Percentiles rank a stretch among this genome's conserved stretches.
Evolutionary conservation across 495 filamentous ascomycete genomes (phyloP).

Genomic region (Xylaria flabelliformis): DNA sequence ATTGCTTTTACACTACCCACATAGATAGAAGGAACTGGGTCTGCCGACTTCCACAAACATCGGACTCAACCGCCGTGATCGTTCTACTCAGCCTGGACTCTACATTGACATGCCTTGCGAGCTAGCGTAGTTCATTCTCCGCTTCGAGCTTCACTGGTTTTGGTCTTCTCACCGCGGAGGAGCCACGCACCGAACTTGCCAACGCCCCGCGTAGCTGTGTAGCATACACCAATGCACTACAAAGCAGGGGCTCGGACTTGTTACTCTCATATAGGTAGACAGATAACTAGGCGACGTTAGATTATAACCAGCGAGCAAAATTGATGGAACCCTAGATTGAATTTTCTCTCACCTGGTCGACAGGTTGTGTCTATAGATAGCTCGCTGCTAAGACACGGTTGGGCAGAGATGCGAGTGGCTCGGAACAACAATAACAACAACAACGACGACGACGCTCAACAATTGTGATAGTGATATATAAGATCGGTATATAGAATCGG

Average conservation of each 20-base stretch:
- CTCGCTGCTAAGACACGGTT: neutral
- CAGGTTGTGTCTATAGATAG: neutral
- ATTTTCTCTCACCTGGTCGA: neutral
- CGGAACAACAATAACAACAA: neutral
- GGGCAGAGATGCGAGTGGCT: constrained; percentile 2
- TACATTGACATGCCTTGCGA: neutral
- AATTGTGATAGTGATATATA: neutral
- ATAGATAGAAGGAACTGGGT: neutral
- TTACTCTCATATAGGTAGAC: neutral
- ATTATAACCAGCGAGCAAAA: neutral
- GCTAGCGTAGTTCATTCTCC: constrained; percentile 4
- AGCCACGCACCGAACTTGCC: neutral
- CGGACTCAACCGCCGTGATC: neutral
- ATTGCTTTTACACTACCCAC: neutral
- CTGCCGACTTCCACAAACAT: neutral
- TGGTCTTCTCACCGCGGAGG: constrained; percentile 8
- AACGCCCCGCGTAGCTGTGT: neutral
- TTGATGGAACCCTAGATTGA: neutral
- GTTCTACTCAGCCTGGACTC: neutral
- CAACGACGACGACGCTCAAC: neutral
- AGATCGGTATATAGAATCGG: neutral
- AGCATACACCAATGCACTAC: neutral
- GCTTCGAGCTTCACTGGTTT: constrained; percentile 7
- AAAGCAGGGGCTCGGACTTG: neutral
- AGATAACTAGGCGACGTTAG: neutral